phyloP scores from a whole-genome alignment of 306 rosid genomes.

The Pyrus communis region DNA sequence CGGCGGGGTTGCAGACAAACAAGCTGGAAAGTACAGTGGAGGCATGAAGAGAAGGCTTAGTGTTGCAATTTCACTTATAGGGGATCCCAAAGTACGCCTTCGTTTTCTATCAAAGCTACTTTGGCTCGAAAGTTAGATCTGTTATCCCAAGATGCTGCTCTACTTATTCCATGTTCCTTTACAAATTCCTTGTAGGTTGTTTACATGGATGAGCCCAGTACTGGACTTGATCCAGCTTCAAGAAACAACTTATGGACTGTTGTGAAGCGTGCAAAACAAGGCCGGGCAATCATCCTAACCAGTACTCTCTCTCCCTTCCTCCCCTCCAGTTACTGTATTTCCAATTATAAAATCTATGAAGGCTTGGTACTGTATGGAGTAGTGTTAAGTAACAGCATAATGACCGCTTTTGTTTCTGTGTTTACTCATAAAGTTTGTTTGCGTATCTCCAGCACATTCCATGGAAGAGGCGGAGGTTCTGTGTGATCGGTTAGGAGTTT shows the following conservation, averaged over 20 bases:
- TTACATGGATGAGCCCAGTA: constrained; percentile 98
- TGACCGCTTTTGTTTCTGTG: background rate
- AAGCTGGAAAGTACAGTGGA: constrained; percentile 85
- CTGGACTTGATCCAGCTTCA: constrained; percentile 92
- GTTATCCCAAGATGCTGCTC: background rate
- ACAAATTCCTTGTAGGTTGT: constrained; percentile 50
- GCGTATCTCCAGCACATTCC: constrained; percentile 73
- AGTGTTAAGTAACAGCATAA: background rate
- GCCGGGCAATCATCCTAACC: constrained; percentile 88
- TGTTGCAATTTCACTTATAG: constrained; percentile 89
- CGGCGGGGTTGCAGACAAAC: constrained; percentile 82
- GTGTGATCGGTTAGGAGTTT: constrained; percentile 86
- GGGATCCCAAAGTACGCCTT: constrained; percentile 65
- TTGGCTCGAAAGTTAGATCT: background rate
- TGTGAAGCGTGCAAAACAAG: constrained; percentile 74
- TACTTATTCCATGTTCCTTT: constrained; percentile 2
- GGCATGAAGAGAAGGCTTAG: constrained; percentile 99
- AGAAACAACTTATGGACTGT: constrained; percentile 87
- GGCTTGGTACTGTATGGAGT: background rate
- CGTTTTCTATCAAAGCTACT: background rate
- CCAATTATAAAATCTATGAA: background rate
- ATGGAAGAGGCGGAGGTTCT: constrained; percentile 98
- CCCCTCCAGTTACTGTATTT: background rate
- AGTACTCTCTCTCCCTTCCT: constrained; percentile 34
- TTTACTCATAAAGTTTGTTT: constrained; percentile 14